Evolutionary conservation across 1,284 basidiomycete species (phyloP).

Genomic region (Dichomitus squalens): DNA sequence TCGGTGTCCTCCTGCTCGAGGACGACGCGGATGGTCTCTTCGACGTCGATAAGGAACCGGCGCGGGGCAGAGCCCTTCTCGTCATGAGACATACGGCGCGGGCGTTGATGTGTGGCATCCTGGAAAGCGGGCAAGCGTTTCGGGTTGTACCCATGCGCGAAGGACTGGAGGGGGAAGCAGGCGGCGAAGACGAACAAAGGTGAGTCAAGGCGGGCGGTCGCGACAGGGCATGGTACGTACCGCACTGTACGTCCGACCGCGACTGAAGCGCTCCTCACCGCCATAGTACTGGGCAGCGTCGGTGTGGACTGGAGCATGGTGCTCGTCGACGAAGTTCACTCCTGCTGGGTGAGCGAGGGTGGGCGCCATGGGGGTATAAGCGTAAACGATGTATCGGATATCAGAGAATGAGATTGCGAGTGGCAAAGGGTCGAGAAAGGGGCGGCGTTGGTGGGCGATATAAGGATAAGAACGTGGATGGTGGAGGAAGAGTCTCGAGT

Average conservation of each 20-base stretch:
- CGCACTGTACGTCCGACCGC: slow-evolving; percentile 83
- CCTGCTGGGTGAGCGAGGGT: slow-evolving; percentile 55
- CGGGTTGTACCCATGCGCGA: slow-evolving; percentile 54
- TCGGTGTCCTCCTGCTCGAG: slow-evolving; percentile 99
- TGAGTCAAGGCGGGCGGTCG: slow-evolving; percentile 5
- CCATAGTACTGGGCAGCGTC: slow-evolving; percentile 87
- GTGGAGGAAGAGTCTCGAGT: slow-evolving; percentile 5
- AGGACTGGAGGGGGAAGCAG: slow-evolving; percentile 27
- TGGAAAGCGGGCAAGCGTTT: slow-evolving; percentile 70
- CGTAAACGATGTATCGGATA: neutral
- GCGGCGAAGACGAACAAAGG: neutral
- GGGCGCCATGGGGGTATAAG: slow-evolving; percentile 36
- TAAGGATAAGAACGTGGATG: slow-evolving; percentile 4
- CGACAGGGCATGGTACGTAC: slow-evolving; percentile 44
- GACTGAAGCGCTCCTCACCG: slow-evolving; percentile 71
- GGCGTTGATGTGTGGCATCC: slow-evolving; percentile 71
- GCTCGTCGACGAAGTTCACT: slow-evolving; percentile 70
- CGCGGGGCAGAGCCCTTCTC: slow-evolving; percentile 75
- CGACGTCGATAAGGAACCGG: slow-evolving; percentile 97
- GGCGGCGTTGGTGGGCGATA: slow-evolving; percentile 7
- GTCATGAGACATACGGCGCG: slow-evolving; percentile 84
- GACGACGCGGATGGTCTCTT: slow-evolving; percentile 95
- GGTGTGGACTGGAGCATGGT: slow-evolving; percentile 54
- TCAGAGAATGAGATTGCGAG: slow-evolving; percentile 9
- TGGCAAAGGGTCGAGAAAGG: slow-evolving; percentile 1